Conservation (phyloP, 208 protist species). For the Leishmania braziliensis region DNA sequence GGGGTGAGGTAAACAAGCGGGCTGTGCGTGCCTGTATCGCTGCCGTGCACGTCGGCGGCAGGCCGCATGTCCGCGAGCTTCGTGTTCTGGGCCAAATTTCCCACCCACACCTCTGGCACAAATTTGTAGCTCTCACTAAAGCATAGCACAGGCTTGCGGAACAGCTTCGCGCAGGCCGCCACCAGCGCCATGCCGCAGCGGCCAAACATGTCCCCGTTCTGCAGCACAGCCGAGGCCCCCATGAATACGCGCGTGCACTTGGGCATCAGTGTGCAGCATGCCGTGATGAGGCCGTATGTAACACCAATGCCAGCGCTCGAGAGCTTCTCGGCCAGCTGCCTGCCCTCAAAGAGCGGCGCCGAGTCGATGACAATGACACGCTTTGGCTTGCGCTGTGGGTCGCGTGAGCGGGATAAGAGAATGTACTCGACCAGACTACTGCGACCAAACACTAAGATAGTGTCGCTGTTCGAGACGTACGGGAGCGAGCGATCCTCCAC, state of each 20-base stretch:
- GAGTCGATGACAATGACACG: constrained; percentile 95
- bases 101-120: constrained; percentile 94
- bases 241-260: constrained; percentile 95
- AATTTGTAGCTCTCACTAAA: constrained; percentile 99
- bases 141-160: constrained; percentile 96
- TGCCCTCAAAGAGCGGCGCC: constrained; percentile 93
- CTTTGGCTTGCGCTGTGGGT: constrained; percentile 48
- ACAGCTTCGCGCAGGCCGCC: constrained; percentile 91
- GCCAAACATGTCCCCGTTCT: constrained; percentile 94
- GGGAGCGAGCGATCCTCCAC: constrained; percentile 73
- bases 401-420: constrained; percentile 54
- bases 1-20: constrained; percentile 25
- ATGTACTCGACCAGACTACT: constrained; percentile 79
- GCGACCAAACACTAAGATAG: constrained; percentile 82
- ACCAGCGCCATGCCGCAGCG: constrained; percentile 94
- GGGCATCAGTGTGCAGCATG: constrained; percentile 95
- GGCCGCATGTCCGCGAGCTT: constrained; percentile 61
- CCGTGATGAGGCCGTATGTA: constrained; percentile 94
- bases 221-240: constrained; percentile 92
- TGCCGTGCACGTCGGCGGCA: constrained; percentile 17
- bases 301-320: constrained; percentile 83
- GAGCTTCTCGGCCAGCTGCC: constrained; percentile 72
- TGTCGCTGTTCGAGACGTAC: constrained; percentile 68
- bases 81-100: constrained; percentile 96
- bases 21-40: constrained; percentile 21